Conservation (phyloP, 441 rosid species). For the Viola pubescens region DNA sequence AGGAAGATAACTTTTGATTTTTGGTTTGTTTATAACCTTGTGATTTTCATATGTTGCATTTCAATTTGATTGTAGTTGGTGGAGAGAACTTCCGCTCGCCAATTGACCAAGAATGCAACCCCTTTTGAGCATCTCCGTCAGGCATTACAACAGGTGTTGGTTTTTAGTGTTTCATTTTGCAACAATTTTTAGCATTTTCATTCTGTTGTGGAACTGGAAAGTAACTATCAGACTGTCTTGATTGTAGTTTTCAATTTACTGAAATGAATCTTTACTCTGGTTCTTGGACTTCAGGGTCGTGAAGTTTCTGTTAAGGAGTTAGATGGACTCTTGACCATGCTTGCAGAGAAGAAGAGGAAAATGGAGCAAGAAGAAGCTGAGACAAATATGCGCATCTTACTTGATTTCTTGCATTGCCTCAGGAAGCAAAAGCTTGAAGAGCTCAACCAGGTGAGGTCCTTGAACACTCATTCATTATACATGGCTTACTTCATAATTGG, state of each 20-base stretch:
- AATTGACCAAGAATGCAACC: conserved; percentile 59
- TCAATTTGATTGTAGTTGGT: conserved; percentile 45
- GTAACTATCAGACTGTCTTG: neutral
- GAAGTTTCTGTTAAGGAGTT: conserved; percentile 66
- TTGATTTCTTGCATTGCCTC: conserved; percentile 67
- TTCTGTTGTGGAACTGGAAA: neutral
- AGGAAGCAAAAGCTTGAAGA: conserved; percentile 75
- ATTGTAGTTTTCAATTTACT: neutral
- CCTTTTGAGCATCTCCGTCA: conserved; percentile 59
- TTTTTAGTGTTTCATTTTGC: neutral
- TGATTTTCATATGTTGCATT: neutral
- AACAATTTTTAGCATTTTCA: too few relatives aligned
- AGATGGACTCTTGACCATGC: conserved; percentile 51
- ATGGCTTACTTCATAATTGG: too few relatives aligned
- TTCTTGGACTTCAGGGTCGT: conserved; percentile 50
- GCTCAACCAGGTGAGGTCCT: conserved; percentile 46
- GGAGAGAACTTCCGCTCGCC: conserved; percentile 65
- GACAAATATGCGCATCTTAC: conserved; percentile 72
- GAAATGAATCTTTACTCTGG: conserved; percentile 10
- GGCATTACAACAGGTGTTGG: conserved; percentile 59
- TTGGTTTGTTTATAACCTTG: neutral
- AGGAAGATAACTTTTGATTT: neutral
- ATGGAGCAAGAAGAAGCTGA: conserved; percentile 86
- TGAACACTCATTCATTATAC: conserved; percentile 4
- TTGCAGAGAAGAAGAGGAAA: conserved; percentile 68